Evolutionary conservation across 805 yeast genomes (phyloP).

Genomic region (Yarrowia yakushimensis): DNA sequence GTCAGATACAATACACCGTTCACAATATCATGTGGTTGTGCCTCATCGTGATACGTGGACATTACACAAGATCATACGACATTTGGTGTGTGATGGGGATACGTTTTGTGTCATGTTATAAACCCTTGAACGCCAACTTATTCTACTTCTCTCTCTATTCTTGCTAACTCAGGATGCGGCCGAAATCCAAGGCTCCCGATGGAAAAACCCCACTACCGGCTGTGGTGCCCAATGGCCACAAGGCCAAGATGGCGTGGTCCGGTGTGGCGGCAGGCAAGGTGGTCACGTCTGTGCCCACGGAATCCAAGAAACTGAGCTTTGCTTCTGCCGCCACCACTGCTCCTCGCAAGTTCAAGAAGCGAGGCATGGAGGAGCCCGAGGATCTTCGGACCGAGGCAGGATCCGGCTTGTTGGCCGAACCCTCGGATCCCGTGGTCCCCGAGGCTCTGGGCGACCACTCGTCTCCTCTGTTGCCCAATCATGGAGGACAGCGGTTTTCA

Average conservation of each 20-base stretch:
- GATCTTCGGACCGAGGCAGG: neutral
- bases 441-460: neutral
- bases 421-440: neutral
- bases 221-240: constrained; percentile 20
- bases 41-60: too few species aligned
- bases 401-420: neutral
- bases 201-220: constrained; percentile 18
- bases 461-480: constrained; percentile 33
- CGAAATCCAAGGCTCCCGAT: constrained; percentile 22
- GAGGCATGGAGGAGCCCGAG: constrained; percentile 11
- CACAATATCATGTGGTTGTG: too few species aligned
- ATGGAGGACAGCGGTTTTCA: constrained; percentile 46
- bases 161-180: constrained; percentile 22
- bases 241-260: constrained; percentile 26
- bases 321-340: constrained; percentile 5
- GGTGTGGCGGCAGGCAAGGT: constrained; percentile 25
- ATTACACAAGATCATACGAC: too few species aligned
- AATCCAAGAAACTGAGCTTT: constrained; percentile 18
- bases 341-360: constrained; percentile 22
- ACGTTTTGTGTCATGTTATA: too few species aligned
- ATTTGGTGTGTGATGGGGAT: too few species aligned
- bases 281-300: constrained; percentile 8
- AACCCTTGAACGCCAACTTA: too few species aligned
- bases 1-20: too few species aligned
- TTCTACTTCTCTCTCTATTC: neutral